Percentiles rank a stretch among this genome's conserved stretches.
Evolutionary conservation across 352 stramenopile genomes (phyloP).

Genomic region (Lagenidium giganteum): DNA sequence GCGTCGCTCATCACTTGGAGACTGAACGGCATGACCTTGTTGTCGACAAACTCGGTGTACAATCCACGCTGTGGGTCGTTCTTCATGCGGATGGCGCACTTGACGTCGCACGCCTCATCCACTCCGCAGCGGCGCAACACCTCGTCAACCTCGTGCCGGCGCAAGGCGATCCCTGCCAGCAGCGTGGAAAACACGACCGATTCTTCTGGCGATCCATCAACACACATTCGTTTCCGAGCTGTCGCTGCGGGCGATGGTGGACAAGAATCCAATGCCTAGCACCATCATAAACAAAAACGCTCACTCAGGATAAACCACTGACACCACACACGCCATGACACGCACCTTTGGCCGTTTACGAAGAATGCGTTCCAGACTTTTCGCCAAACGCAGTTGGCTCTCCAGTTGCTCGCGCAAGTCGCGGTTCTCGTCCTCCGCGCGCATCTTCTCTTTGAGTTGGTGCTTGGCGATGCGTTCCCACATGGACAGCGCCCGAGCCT

Average conservation of each 20-base stretch:
- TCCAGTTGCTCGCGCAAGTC: slow-evolving; percentile 42
- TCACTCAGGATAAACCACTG: not conserved
- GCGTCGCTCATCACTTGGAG: slow-evolving; percentile 2
- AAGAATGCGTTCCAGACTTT: slow-evolving; percentile 1
- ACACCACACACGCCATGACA: too few relatives aligned
- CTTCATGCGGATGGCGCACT: not conserved
- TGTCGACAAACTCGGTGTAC: slow-evolving; percentile 5
- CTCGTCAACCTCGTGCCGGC: not conserved
- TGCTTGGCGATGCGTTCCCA: slow-evolving; percentile 48
- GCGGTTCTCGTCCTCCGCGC: slow-evolving; percentile 53
- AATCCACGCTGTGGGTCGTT: not conserved
- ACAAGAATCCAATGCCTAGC: too few relatives aligned
- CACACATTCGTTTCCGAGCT: too few relatives aligned
- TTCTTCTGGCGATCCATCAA: too few relatives aligned
- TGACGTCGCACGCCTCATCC: too few relatives aligned
- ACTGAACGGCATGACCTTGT: slow-evolving; percentile 6
- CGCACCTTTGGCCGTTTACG: slow-evolving; percentile 3
- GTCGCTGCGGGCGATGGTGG: too few relatives aligned
- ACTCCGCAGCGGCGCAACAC: too few relatives aligned
- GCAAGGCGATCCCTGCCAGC: too few relatives aligned
- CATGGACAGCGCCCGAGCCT: slow-evolving; percentile 13
- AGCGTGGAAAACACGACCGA: too few relatives aligned
- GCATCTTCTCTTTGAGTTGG: slow-evolving; percentile 42
- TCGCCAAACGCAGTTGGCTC: slow-evolving; percentile 7
- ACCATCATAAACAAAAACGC: not conserved